Evolutionary conservation across 352 stramenopile species (phyloP), one percentile per base, ranked within the genome.

Genomic region (Phytophthora foliorum): DNA sequence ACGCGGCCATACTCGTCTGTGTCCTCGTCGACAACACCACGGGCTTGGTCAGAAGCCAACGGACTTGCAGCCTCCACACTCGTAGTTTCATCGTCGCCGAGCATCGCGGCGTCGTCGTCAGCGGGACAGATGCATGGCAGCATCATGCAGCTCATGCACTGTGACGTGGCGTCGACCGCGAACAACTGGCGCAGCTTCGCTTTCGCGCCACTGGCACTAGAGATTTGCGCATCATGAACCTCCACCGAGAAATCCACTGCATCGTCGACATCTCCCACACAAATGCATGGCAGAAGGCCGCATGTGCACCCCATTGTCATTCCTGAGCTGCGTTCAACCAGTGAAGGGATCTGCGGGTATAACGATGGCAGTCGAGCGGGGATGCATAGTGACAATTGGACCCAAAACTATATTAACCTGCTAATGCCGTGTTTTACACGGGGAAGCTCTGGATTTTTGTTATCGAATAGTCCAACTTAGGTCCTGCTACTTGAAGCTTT

Each of bases 101-200:
- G 25, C 11, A 72, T 25, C 21, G 36, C 22, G 25, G 27, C 22
- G 0, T 88, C 80, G n/a, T 92, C 82, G 31, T 90, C 79, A 11
- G 61, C 67, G 42, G 86, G 86, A 44, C 86, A 94, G 69, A 94
- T 94, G 57, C 86, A 94, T 31, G 86, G 86, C 54, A 94, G 58
- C 56, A 94, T 83, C 86, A 92, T 91, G 64, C 86, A 94, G 62
- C 69, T 84, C 63, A 77, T 70, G 57, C 86, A 94, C 63, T 88
- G 73, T 27, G 68, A 75, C 19, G 81, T 89, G 42, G 84, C 82
- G 42, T 90, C 78, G 19, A 73, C 77, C 2, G 77, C 78, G 34
- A 92, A 80, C 27, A 94, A 69, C 42, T 67, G 72, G 49, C 80
- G 82, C 17, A 94, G 66, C 46, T 87, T 79, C 11, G 78, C 56